These are phyloP conservation scores for Grosmannia clavigera DNA, from an alignment of 2,329 filamentous ascomycete species.

Conservation along the genomic window DNA sequence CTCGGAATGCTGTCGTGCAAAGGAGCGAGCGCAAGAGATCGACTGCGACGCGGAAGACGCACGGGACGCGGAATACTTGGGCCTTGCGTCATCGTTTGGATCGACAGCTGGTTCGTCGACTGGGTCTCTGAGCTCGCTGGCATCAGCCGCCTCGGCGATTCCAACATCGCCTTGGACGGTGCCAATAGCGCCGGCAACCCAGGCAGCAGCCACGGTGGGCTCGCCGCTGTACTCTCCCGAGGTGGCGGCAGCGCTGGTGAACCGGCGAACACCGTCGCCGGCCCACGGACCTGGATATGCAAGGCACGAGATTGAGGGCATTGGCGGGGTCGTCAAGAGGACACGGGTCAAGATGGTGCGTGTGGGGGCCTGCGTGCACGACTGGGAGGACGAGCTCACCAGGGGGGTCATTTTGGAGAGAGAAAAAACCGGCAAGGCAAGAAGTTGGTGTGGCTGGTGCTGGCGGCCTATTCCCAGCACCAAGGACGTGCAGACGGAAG, in stretches of 20 bases:
- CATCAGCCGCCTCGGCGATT: background rate
- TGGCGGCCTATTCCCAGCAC: slow-evolving; percentile 56
- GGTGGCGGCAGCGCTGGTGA: slow-evolving; percentile 10
- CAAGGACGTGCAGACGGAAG: slow-evolving; percentile 25
- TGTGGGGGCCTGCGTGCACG: slow-evolving; percentile 74
- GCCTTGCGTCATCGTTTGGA: slow-evolving; percentile 1
- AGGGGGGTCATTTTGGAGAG: slow-evolving; percentile 52
- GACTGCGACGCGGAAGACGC: slow-evolving; percentile 75
- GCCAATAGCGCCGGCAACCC: slow-evolving; percentile 10
- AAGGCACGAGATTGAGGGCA: slow-evolving; percentile 80
- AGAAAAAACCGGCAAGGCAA: slow-evolving; percentile 54
- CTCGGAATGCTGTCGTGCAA: slow-evolving; percentile 59
- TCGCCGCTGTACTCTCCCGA: slow-evolving; percentile 12
- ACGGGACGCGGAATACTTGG: slow-evolving; percentile 28
- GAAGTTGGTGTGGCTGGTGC: slow-evolving; percentile 93
- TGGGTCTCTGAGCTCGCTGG: slow-evolving; percentile 5
- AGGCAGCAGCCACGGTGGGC: slow-evolving; percentile 9
- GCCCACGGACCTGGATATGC: slow-evolving; percentile 61
- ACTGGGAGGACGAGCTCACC: slow-evolving; percentile 68
- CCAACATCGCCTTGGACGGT: slow-evolving; percentile 7
- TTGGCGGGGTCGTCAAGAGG: slow-evolving; percentile 77
- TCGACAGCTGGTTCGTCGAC: slow-evolving; percentile 1
- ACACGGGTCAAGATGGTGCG: slow-evolving; percentile 74
- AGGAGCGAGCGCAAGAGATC: slow-evolving; percentile 69
- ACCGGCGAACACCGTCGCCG: slow-evolving; percentile 29